phyloP scores from a whole-genome alignment of 148 eudicot species.

The Oxyria digyna region DNA sequence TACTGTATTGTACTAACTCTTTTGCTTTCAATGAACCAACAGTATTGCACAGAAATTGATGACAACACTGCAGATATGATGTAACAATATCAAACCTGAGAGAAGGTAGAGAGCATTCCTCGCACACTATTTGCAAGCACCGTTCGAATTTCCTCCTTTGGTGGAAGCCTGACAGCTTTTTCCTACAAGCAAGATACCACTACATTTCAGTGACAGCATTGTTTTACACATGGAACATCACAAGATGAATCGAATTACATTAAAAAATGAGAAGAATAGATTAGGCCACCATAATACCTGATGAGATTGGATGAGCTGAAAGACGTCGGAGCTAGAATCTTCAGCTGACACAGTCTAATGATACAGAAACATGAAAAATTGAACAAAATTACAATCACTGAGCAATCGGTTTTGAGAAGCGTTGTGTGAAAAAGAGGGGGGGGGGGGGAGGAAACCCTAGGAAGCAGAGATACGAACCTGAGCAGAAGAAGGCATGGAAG shows the following conservation, averaged over 20 bases:
- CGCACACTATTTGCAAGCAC: conserved; percentile 52
- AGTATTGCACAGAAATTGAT: background rate
- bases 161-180: conserved; percentile 76
- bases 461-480: conserved; percentile 14
- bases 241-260: background rate
- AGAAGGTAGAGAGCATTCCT: conserved; percentile 80
- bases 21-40: background rate
- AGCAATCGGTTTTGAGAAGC: background rate
- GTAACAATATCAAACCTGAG: conserved; percentile 35
- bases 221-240: background rate
- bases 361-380: background rate
- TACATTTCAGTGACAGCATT: background rate
- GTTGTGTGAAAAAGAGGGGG: background rate
- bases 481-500: conserved; percentile 18
- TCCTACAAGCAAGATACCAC: conserved; percentile 30
- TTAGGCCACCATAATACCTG: conserved; percentile 39
- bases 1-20: background rate
- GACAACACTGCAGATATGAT: background rate
- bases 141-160: conserved; percentile 57
- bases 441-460: conserved; percentile 12
- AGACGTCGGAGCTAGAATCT: conserved; percentile 26
- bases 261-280: background rate
- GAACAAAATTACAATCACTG: background rate
- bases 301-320: conserved; percentile 65
- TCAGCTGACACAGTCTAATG: conserved; percentile 31